phyloP scores from a whole-genome alignment of 495 filamentous ascomycete genomes.

The Amniculicola lignicola region DNA sequence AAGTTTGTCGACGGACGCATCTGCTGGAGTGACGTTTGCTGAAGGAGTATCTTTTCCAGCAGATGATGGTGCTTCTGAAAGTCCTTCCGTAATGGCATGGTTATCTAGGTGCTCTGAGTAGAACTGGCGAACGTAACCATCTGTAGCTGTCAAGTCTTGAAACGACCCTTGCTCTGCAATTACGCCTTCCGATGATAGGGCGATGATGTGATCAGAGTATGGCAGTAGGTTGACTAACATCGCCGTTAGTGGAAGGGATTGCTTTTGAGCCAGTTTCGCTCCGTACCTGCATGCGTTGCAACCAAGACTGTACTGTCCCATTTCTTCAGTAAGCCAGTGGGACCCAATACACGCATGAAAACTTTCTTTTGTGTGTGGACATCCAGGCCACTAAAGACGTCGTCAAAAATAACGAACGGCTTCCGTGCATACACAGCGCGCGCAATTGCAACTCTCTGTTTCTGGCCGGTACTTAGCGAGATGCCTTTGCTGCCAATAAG shows the following conservation, averaged over 20 bases:
- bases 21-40: background rate
- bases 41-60: background rate
- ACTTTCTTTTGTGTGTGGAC: slow-evolving; percentile 42
- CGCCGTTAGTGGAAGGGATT: background rate
- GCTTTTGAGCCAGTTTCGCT: background rate
- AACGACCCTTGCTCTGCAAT: slow-evolving; percentile 28
- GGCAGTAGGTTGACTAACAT: background rate
- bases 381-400: slow-evolving; percentile 44
- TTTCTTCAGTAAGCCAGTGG: slow-evolving; percentile 41
- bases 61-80: background rate
- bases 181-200: slow-evolving; percentile 13
- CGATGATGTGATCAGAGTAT: slow-evolving; percentile 27
- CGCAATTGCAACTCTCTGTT: slow-evolving; percentile 39
- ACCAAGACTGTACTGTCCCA: slow-evolving; percentile 44
- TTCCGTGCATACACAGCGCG: slow-evolving; percentile 40
- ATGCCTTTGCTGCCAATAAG: slow-evolving; percentile 30
- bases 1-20: background rate
- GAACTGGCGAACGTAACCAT: slow-evolving; percentile 8
- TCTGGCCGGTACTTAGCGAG: slow-evolving; percentile 33
- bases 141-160: slow-evolving; percentile 5
- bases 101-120: background rate
- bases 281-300: slow-evolving; percentile 35
- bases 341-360: slow-evolving; percentile 44
- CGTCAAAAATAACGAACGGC: slow-evolving; percentile 41
- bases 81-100: background rate